Evolutionary conservation across 345 rosid species (phyloP).

Genomic region (Jatropha curcas): DNA sequence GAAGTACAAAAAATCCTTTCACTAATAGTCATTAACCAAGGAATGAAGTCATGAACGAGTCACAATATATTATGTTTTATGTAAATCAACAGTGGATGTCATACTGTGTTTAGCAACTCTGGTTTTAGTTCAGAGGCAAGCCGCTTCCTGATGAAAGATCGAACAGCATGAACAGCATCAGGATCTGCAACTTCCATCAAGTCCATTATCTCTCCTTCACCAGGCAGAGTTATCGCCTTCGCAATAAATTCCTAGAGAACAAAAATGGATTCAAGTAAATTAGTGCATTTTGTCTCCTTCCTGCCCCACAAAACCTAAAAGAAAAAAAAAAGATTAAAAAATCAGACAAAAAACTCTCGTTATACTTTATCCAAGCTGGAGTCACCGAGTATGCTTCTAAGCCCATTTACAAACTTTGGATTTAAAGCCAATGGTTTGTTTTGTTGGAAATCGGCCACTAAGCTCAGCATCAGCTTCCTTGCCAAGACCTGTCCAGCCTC

Average conservation of each 20-base stretch:
- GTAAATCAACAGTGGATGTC: conserved; percentile 13
- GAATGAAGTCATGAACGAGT: background rate
- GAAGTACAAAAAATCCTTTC: conserved; percentile 8
- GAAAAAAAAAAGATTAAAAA: background rate
- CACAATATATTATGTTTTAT: background rate
- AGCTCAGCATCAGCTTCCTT: conserved; percentile 83
- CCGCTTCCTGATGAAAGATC: conserved; percentile 78
- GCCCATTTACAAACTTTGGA: conserved; percentile 74
- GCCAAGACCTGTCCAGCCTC: conserved; percentile 96
- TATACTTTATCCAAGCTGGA: conserved; percentile 79
- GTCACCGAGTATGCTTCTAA: conserved; percentile 70
- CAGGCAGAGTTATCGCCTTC: conserved; percentile 85
- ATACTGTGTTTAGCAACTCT: conserved; percentile 70
- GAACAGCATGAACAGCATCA: conserved; percentile 94
- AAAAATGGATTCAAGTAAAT: background rate
- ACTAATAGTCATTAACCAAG: background rate
- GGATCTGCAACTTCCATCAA: conserved; percentile 98
- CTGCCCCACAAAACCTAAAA: background rate
- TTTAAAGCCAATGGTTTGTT: conserved; percentile 63
- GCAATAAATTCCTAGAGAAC: conserved; percentile 79
- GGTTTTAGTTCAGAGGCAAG: conserved; percentile 84
- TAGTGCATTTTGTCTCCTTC: background rate
- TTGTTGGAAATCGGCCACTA: conserved; percentile 83
- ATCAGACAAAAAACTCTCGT: background rate
- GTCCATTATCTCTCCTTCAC: conserved; percentile 99